Base-by-base conservation (phyloP, 257 asterid genomes). In the Petrea volubilis region DNA sequence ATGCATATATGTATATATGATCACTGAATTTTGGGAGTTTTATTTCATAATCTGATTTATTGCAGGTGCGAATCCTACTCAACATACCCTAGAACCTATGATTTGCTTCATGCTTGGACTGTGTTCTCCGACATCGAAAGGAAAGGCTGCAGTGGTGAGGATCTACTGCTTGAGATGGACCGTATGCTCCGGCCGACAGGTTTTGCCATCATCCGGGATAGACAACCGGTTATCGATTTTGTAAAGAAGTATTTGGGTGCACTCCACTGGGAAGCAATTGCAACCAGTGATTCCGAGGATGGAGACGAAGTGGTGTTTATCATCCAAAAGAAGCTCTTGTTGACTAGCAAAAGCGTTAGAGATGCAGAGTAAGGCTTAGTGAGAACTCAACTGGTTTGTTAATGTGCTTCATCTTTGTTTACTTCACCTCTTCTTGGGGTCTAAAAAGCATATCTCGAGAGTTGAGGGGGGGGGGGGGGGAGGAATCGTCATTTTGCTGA, bases 71-170 rank as follows among this genome's bases (percentile, higher is more conserved):
- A 91, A 80, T 90, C 98, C 68, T 93, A 67, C 85, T 93, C 98
- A 2, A 93, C 94, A n/a, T 93, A 93, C 80, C 98, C 98, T 0
- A 75, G 98, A 77, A 91, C 98, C 4, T 93, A 93, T 7, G 98
- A 93, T 66, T 58, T 93, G 74, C 94, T 93, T 80, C 98, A 93
- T 18, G 97, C 96, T 1, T 93, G 96, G 98, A 83, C 81, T 2
- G 76, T 93, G 3, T 82, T 93, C 49, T 91, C 98, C 0, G 94
- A 89, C 85, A 82, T 93, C n/a, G 97, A 91, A 75, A 93, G 78
- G 88, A 91, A 89, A 78, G 97, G 97, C 11, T 93, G 98, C 79
- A 89, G 97, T 29, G 96, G 96, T 11, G 98, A 93, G 84, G 98
- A 93, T 74, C 86, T 93, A 61, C 81, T 93, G 58, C 85, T 93